Evolutionary conservation across 345 rosid genomes (phyloP).

Genomic region (Camelina laxa): DNA sequence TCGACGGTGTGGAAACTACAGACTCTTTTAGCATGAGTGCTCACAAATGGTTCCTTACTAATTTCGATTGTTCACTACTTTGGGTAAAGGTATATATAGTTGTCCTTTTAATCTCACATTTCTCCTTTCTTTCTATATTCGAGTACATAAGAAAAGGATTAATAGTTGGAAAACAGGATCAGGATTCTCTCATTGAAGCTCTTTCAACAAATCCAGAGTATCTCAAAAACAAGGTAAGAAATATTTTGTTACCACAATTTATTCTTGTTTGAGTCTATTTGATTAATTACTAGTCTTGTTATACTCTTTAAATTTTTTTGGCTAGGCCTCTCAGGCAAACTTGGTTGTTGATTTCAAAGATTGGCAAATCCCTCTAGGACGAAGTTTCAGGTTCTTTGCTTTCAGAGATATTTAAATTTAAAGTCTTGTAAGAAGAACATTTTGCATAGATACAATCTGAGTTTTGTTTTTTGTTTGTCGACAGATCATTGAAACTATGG

Average conservation of each 20-base stretch:
- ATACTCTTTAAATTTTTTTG: neutral
- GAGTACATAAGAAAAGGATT: neutral
- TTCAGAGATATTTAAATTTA: neutral
- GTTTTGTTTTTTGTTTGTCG: neutral
- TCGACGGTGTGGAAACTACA: slow-evolving; percentile 84
- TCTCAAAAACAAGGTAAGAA: slow-evolving; percentile 81
- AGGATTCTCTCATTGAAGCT: slow-evolving; percentile 70
- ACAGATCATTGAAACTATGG: slow-evolving; percentile 90
- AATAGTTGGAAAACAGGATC: slow-evolving; percentile 59
- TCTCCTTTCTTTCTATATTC: neutral
- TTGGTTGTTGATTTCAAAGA: slow-evolving; percentile 93
- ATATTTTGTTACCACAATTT: too few species aligned
- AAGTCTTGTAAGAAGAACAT: neutral
- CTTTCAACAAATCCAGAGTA: slow-evolving; percentile 91
- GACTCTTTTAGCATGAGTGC: slow-evolving; percentile 96
- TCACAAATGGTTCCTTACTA: slow-evolving; percentile 90
- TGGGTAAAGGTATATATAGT: slow-evolving; percentile 77
- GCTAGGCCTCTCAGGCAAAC: slow-evolving; percentile 81
- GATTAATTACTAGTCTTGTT: neutral
- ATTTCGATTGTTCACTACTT: slow-evolving; percentile 83
- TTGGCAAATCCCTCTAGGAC: slow-evolving; percentile 97
- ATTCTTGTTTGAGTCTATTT: neutral
- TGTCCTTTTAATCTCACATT: slow-evolving; percentile 7
- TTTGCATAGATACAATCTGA: neutral
- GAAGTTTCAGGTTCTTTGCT: slow-evolving; percentile 75